These are phyloP conservation scores for Heliamphora exappendiculata DNA, from an alignment of 148 eudicot species.

Conservation along the genomic window DNA sequence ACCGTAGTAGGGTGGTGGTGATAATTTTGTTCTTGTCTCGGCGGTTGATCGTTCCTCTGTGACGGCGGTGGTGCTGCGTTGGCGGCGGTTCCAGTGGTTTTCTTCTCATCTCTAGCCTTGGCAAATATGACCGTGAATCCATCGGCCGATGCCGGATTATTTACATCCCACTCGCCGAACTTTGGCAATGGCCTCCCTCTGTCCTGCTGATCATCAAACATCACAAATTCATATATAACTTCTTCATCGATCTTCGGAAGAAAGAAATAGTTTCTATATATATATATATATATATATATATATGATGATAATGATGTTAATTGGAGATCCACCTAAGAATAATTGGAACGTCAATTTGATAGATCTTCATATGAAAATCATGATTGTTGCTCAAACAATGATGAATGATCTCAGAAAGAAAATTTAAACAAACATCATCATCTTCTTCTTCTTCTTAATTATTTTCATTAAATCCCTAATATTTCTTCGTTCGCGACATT, in stretches of 20 bases:
- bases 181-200: slow-evolving; percentile 46
- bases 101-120: slow-evolving; percentile 78
- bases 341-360: no score
- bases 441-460: no score
- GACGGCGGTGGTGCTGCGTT: slow-evolving; percentile 8
- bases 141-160: slow-evolving; percentile 47
- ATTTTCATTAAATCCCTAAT: background rate
- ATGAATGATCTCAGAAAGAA: no score
- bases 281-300: no score
- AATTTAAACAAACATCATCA: background rate
- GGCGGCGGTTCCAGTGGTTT: slow-evolving; percentile 30
- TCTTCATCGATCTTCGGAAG: no score
- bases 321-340: no score
- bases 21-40: slow-evolving; percentile 12
- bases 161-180: slow-evolving; percentile 55
- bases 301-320: no score
- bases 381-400: no score
- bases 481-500: background rate
- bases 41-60: slow-evolving; percentile 2
- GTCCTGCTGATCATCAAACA: slow-evolving; percentile 21
- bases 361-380: no score
- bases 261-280: no score
- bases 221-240: background rate
- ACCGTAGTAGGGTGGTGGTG: slow-evolving; percentile 11
- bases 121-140: slow-evolving; percentile 52